phyloP scores from a whole-genome alignment of 371 early-diverging fungal genomes.

The Mucor lusitanicus region DNA sequence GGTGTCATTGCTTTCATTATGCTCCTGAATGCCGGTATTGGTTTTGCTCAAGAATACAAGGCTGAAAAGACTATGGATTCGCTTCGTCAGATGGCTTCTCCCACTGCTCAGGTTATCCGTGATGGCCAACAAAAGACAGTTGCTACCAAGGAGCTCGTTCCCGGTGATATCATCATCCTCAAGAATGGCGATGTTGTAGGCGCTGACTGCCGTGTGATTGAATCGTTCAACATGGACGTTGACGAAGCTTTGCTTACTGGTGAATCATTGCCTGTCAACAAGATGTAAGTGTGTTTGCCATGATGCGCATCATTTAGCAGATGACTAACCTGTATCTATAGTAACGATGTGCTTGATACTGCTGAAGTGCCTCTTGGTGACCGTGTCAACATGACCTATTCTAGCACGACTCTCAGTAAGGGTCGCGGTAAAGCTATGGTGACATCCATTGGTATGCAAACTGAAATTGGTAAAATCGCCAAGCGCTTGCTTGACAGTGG shows the following conservation, averaged over 20 bases:
- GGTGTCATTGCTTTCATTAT: slow-evolving; percentile 78
- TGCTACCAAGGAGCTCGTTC: slow-evolving; percentile 77
- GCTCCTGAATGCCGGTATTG: slow-evolving; percentile 79
- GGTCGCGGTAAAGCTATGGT: slow-evolving; percentile 71
- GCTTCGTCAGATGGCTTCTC: slow-evolving; percentile 82
- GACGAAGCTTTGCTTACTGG: slow-evolving; percentile 89
- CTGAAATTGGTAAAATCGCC: slow-evolving; percentile 93
- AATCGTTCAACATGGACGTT: slow-evolving; percentile 82
- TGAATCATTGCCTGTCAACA: slow-evolving; percentile 45
- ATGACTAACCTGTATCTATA: no score
- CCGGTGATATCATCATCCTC: slow-evolving; percentile 88
- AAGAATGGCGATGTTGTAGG: slow-evolving; percentile 91
- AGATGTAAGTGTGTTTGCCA: slow-evolving; percentile 4
- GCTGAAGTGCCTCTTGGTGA: slow-evolving; percentile 46
- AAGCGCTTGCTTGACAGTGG: slow-evolving; percentile 77
- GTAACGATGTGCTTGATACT: slow-evolving; percentile 18
- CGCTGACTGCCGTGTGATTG: slow-evolving; percentile 90
- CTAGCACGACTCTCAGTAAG: slow-evolving; percentile 58
- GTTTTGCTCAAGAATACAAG: slow-evolving; percentile 87
- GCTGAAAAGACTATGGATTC: slow-evolving; percentile 93
- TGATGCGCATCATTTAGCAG: no score
- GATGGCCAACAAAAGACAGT: slow-evolving; percentile 72
- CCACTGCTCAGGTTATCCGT: slow-evolving; percentile 82
- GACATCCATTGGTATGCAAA: slow-evolving; percentile 81
- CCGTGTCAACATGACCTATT: slow-evolving; percentile 69